Base-by-base conservation (phyloP, 2,329 filamentous ascomycete genomes). In the Stemphylium lycopersici region DNA sequence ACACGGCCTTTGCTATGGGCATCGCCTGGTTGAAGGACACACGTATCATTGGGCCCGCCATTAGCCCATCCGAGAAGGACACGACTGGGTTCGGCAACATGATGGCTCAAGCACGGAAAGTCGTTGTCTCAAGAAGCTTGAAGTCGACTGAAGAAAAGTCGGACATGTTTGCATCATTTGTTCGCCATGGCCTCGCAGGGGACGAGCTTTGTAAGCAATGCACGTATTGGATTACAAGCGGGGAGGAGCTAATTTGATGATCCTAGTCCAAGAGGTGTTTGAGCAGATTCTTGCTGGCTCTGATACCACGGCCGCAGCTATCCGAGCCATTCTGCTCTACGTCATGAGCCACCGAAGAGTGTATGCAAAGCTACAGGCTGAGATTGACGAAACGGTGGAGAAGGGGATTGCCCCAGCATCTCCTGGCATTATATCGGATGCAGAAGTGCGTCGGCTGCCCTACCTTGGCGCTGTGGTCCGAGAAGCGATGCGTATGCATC, bases 131-230 rank as follows among this genome's bases (percentile, higher is more conserved):
- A 53, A 75, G 83, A 2, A 83, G 79, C 48, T 74, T 75, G 0
- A 74, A 79, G 34, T 71, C 74, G 2, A 77, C 52, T 5, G 58
- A 80, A 18, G 73, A 74, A 0, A 75, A 78, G 13, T 72, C 73
- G 5, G 83, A 85, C 58, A 85, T 85, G 82, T 75, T 85, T 4
- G 78, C 77, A 3, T 79, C 80, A 0, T 84, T 84, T 61, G 76
- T 83, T 48, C 73, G 74, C 10, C 77, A 80, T 55, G 77, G 77
- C 62, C 64, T 82, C 1, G 69, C 71, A 4, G 67, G 42, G 62
- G 77, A 69, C 56, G 72, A 75, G 69, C 53, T 80, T 71, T 57
- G 55, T 57, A 57, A 31, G 51, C 46, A n/a, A 5, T 24, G 11
- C 2, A 6, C 31, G 31, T 18, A 22, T 18, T 42, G 4, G 10